These are phyloP conservation scores for Corymbia calophylla DNA, from an alignment of 441 rosid genomes.

Conservation along the genomic window DNA sequence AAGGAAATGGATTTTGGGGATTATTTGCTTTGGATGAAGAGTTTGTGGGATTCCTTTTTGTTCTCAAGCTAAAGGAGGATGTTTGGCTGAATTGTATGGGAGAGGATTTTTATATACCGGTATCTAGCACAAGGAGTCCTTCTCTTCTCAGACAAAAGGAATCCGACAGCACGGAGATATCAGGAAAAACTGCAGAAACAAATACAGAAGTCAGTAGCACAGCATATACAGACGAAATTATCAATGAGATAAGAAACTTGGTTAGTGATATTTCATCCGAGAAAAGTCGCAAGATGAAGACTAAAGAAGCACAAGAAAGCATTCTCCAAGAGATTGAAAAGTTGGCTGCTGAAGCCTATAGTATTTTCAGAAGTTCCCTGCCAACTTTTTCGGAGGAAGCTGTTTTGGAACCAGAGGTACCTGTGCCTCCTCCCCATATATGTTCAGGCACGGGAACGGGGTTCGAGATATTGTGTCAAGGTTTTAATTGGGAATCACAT, in stretches of 20 bases:
- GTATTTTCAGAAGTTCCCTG: slow-evolving; percentile 71
- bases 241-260: slow-evolving; percentile 74
- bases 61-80: slow-evolving; percentile 62
- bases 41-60: slow-evolving; percentile 69
- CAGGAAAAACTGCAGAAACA: slow-evolving; percentile 24
- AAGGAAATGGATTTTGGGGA: slow-evolving; percentile 49
- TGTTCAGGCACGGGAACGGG: slow-evolving; percentile 82
- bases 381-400: slow-evolving; percentile 56
- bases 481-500: slow-evolving; percentile 98
- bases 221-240: slow-evolving; percentile 52
- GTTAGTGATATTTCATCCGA: slow-evolving; percentile 57
- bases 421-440: slow-evolving; percentile 36
- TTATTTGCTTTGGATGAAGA: slow-evolving; percentile 60
- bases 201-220: slow-evolving; percentile 30
- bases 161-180: slow-evolving; percentile 21
- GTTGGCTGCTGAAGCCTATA: slow-evolving; percentile 97
- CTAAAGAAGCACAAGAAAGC: slow-evolving; percentile 68
- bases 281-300: slow-evolving; percentile 42
- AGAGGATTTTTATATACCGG: slow-evolving; percentile 74
- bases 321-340: slow-evolving; percentile 95
- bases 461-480: slow-evolving; percentile 85
- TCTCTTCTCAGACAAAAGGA: slow-evolving; percentile 15
- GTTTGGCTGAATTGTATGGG: slow-evolving; percentile 69
- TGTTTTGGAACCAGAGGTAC: slow-evolving; percentile 28
- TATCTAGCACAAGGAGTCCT: slow-evolving; percentile 37